These are phyloP conservation scores for Phialophora chinensis DNA, from an alignment of 2,329 filamentous ascomycete genomes.

Conservation along the genomic window DNA sequence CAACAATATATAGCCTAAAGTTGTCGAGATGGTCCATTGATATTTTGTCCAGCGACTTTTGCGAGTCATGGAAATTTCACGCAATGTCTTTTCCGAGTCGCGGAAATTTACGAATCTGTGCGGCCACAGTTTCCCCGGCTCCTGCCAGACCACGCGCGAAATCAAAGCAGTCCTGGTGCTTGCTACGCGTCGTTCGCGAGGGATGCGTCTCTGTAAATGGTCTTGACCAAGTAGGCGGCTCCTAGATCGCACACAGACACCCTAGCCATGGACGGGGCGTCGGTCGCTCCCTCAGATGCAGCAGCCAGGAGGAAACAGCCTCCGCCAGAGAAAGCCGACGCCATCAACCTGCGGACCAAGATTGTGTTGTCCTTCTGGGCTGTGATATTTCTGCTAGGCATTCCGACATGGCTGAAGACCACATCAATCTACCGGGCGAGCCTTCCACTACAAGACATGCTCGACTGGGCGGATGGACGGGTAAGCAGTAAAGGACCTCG, in stretches of 20 bases:
- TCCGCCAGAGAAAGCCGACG: constrained; percentile 77
- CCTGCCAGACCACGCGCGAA: not conserved
- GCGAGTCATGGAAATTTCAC: not conserved
- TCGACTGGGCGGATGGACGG: constrained; percentile 88
- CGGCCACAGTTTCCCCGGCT: constrained; percentile 20
- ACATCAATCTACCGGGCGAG: constrained; percentile 89
- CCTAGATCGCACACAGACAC: not conserved
- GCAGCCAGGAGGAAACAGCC: constrained; percentile 50
- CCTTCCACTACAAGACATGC: constrained; percentile 84
- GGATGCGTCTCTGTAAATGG: not conserved
- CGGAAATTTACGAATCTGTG: not conserved
- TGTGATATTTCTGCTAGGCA: constrained; percentile 78
- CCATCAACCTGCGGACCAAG: constrained; percentile 70
- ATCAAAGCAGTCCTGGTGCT: not conserved
- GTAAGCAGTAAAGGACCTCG: constrained; percentile 53
- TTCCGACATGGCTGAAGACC: constrained; percentile 96
- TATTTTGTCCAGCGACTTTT: not conserved
- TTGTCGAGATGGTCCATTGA: not conserved
- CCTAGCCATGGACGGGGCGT: constrained; percentile 16
- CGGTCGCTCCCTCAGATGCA: constrained; percentile 8
- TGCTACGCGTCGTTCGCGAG: not conserved
- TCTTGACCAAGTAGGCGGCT: not conserved
- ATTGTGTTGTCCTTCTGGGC: constrained; percentile 91
- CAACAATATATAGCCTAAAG: not conserved
- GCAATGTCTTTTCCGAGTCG: not conserved